Evolutionary conservation across 1,284 basidiomycete species (phyloP), one percentile per base, ranked within the genome.

Genomic region (Leccinum subatratum): DNA sequence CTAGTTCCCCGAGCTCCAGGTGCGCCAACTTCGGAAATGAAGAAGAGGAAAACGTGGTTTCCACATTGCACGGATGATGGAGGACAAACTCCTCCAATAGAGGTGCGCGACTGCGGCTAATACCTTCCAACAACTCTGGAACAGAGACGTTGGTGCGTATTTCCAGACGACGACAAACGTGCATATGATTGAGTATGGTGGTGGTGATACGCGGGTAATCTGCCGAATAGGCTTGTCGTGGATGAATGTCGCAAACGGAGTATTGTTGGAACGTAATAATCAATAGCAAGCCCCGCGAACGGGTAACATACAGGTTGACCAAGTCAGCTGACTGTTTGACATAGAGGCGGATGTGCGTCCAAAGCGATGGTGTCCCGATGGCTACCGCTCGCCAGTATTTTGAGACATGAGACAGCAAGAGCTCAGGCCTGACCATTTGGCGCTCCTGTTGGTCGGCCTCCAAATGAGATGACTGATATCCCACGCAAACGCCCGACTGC

Each of bases 371-470:
- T 12, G 61, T 77, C 61, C 61, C 71, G 30, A 69, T 54, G 48
- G 70, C 71, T 34, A 77, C 67, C 12, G 69, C 65, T 63, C 75
- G 75, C 74, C 74, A 75, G 65, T 69, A 63, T 51, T 59, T 75
- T 22, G 77, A 75, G 64, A 78, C 71, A 28, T 76, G 76, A n/a
- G 77, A 73, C 56, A 75, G 25, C 30, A 73, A 34, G n/a, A 75
- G 66, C 63, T 76, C 74, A 2, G 74, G 71, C 62, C 72, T 68
- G 18, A 54, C 11, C 18, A 39, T 20, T 16, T 66, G 45, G 65
- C 67, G 68, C 57, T 67, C 68, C 5, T 39, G 51, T 58, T 61
- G 66, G 48, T 68, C 25, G 51, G 42, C 54, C 45, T 66, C 63
- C 37, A 54, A 45, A 16, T 42, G 58, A 16, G 61, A 62, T 20